phyloP scores from a whole-genome alignment of 148 eudicot species.

The Cornus florida region DNA sequence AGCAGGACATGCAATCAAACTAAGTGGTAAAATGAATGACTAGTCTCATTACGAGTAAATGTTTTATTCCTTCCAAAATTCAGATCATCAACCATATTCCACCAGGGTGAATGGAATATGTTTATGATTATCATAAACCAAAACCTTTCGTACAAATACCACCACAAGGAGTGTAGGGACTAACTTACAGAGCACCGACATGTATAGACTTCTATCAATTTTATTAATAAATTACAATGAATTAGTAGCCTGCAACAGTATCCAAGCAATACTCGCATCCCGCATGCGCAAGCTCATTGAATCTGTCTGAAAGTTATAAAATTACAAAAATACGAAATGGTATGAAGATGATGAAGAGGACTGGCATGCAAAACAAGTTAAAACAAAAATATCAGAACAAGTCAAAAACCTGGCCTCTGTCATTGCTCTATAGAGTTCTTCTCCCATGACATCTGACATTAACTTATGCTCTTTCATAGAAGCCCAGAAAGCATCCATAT shows the following conservation, averaged over 20 bases:
- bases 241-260: neutral
- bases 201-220: neutral
- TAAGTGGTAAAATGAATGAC: neutral
- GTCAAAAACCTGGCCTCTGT: neutral
- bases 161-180: neutral
- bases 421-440: neutral
- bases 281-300: neutral
- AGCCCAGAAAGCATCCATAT: neutral
- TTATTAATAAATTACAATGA: neutral
- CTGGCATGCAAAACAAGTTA: neutral
- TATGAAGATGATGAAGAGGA: neutral
- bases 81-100: neutral
- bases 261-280: neutral
- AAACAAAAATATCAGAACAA: neutral
- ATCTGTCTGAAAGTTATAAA: neutral
- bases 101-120: neutral
- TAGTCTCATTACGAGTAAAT: neutral
- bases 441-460: neutral
- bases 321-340: neutral
- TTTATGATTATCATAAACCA: neutral
- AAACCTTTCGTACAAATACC: neutral
- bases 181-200: neutral
- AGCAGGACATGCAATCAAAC: neutral
- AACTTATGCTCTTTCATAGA: neutral
- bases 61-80: neutral